A percentile compares a stretch with the other conserved stretches of the same genome.
These are phyloP conservation scores for Hemisphaericaspora nanyangensis DNA, from an alignment of 805 yeast genomes.

Conservation along the genomic window DNA sequence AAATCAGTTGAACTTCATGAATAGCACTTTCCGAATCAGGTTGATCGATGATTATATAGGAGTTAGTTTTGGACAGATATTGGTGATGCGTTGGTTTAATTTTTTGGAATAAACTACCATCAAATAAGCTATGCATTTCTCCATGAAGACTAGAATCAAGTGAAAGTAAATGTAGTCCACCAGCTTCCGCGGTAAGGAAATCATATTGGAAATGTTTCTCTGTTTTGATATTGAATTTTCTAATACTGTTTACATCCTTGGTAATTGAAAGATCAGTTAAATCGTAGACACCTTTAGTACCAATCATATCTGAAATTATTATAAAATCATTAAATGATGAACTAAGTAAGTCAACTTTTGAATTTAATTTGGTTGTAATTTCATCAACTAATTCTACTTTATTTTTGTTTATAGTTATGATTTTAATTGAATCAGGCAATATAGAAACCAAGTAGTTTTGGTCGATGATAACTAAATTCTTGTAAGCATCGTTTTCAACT, in stretches of 20 bases:
- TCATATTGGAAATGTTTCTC: slow-evolving; percentile 4
- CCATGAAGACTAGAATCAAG: slow-evolving; percentile 4
- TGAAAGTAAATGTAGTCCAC: slow-evolving; percentile 2
- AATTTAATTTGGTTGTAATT: background rate
- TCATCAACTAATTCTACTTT: background rate
- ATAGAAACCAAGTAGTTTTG: slow-evolving; percentile 3
- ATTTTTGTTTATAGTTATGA: slow-evolving; percentile 3
- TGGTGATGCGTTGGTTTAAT: slow-evolving; percentile 3
- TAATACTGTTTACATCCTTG: slow-evolving; percentile 15
- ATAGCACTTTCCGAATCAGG: slow-evolving; percentile 25
- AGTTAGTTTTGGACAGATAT: slow-evolving; percentile 4
- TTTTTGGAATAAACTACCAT: slow-evolving; percentile 4
- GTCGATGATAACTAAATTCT: slow-evolving; percentile 5
- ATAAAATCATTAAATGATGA: slow-evolving; percentile 8
- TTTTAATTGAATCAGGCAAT: slow-evolving; percentile 1
- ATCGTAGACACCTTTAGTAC: slow-evolving; percentile 12
- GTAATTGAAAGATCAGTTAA: slow-evolving; percentile 19
- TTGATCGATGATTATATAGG: slow-evolving; percentile 25
- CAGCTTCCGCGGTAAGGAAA: slow-evolving; percentile 8
- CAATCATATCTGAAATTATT: slow-evolving; percentile 3
- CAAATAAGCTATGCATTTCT: slow-evolving; percentile 7
- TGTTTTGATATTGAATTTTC: slow-evolving; percentile 8
- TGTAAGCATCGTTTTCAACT: slow-evolving; percentile 7
- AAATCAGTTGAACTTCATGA: slow-evolving; percentile 28
- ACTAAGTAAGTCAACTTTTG: slow-evolving; percentile 2